phyloP scores from a whole-genome alignment of 2,329 filamentous ascomycete genomes.

The Microsporum canis region DNA sequence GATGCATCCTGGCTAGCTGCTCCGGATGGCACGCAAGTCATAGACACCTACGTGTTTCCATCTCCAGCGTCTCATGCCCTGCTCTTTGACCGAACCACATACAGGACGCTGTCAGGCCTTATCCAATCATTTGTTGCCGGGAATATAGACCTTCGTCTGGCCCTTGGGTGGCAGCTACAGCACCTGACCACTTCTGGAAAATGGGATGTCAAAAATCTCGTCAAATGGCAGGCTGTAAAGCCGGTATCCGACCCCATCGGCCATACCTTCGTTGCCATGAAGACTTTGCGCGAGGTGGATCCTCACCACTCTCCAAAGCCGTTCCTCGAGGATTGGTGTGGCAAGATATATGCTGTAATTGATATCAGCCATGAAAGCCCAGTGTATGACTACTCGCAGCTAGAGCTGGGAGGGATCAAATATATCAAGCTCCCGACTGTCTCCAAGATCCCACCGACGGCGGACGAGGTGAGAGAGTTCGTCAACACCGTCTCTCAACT shows the following conservation, averaged over 20 bases:
- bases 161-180: conserved; percentile 80
- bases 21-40: conserved; percentile 23
- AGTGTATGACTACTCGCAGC: conserved; percentile 67
- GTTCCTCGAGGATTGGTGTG: conserved; percentile 59
- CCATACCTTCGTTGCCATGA: conserved; percentile 74
- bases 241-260: conserved; percentile 71
- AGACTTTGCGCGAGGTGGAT: conserved; percentile 84
- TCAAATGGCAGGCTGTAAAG: conserved; percentile 72
- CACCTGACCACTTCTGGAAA: conserved; percentile 82
- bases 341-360: conserved; percentile 61
- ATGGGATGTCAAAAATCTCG: conserved; percentile 95
- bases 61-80: conserved; percentile 72
- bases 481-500: conserved; percentile 50
- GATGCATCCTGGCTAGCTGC: not conserved
- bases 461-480: conserved; percentile 50
- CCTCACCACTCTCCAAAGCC: conserved; percentile 63
- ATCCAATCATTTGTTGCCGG: conserved; percentile 70
- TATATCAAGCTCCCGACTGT: conserved; percentile 87
- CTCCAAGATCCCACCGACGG: conserved; percentile 71
- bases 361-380: conserved; percentile 88
- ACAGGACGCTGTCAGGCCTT: conserved; percentile 65
- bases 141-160: conserved; percentile 65
- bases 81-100: conserved; percentile 65
- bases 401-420: conserved; percentile 54
- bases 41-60: conserved; percentile 61